These are phyloP conservation scores for Aegilops longissima DNA, from an alignment of 176 grass and related monocot species.

Conservation along the genomic window DNA sequence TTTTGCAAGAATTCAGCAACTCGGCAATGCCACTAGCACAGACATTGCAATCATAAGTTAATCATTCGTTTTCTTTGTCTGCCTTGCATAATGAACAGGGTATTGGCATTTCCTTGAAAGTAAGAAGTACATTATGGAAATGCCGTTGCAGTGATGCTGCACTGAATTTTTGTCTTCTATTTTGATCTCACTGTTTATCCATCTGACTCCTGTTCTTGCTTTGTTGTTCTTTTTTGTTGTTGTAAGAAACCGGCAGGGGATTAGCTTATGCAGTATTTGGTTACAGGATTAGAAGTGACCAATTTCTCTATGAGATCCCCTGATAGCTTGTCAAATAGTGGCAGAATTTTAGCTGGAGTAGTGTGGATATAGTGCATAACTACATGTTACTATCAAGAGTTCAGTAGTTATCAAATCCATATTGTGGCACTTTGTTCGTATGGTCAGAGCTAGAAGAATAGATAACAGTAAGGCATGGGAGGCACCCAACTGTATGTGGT, in stretches of 20 bases:
- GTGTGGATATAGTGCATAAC: neutral
- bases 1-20: conserved; percentile 30
- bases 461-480: neutral
- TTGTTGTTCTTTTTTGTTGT: conserved; percentile 7
- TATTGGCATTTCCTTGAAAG: conserved; percentile 27
- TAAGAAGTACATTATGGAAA: conserved; percentile 33
- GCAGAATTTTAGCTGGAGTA: neutral
- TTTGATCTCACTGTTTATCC: conserved; percentile 37
- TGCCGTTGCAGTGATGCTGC: conserved; percentile 29
- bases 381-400: neutral
- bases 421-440: neutral
- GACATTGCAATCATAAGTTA: conserved; percentile 14
- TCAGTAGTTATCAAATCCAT: conserved; percentile 5
- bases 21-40: conserved; percentile 19
- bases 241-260: neutral
- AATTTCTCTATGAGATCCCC: conserved; percentile 13
- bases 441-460: neutral
- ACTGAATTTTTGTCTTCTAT: conserved; percentile 36
- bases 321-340: conserved; percentile 19
- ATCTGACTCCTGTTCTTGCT: conserved; percentile 31
- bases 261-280: conserved; percentile 29
- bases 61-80: conserved; percentile 33
- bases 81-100: conserved; percentile 13
- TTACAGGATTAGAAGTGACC: conserved; percentile 16
- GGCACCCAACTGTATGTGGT: neutral